Base-by-base conservation (phyloP, 805 yeast species). In the Kuraishia floccosa region DNA sequence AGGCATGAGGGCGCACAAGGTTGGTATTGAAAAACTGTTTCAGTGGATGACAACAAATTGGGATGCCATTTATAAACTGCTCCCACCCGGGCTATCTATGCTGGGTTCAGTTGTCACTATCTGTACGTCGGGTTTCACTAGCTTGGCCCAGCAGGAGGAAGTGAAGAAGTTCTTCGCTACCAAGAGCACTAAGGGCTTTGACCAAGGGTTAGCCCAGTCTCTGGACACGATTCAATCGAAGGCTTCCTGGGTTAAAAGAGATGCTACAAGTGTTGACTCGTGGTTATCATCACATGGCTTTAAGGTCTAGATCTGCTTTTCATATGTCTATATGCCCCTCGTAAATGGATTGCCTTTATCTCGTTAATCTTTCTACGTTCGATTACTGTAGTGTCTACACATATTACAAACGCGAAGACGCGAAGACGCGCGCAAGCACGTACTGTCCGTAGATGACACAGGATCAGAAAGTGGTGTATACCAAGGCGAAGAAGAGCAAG, bases 61-160 rank as follows among this genome's bases (percentile, higher is more conserved):
- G 89, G 85, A 73, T 35, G 66, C 60, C 27, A 49, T 89, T 37
- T 56, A 58, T 43, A 65, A 72, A 50, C 60, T 67, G 46, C 68
- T 85, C 49, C 95, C 96, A 31, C 84, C 94, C 11, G 79, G 84
- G 9, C 66, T 79, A 39, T 66, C 85, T 16, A 73, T 86, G 83
- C 63, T 89, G 44, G 80, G 89, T 14, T 63, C 77, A 13, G 76
- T 91, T 35, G 80, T 89, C 24, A 61, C 65, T 20, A 39, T 80
- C 22, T 58, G 76, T 29, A 67, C 82, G 5, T 57, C 35, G n/a
- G 24, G 33, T 6, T 39, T 36, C 34, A 34, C 41, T 22, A 19
- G 25, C 10, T 14, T 25, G 8, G 39, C 36, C 21, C 72, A 73
- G 38, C 63, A 64, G 41, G 59, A 62, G 15, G 67, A 64, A 35